Evolutionary conservation across 768 basidiomycete species (phyloP).

Genomic region (Mycena filopes): DNA sequence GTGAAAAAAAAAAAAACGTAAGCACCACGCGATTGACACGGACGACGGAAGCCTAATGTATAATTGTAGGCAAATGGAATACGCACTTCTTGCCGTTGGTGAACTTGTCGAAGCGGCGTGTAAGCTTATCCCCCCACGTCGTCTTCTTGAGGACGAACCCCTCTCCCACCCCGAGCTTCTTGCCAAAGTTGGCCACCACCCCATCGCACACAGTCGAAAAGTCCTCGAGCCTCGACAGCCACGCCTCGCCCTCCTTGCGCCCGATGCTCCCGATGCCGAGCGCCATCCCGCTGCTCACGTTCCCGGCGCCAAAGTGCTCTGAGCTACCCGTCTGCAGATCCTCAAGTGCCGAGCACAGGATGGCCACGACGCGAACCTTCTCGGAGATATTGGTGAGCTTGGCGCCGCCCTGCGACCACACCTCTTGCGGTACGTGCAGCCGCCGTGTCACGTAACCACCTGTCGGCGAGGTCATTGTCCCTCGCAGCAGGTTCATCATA

Average conservation of each 20-base stretch:
- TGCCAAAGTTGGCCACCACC: slow-evolving; percentile 83
- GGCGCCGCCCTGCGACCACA: slow-evolving; percentile 92
- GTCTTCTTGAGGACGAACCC: slow-evolving; percentile 87
- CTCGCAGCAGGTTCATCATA: slow-evolving; percentile 84
- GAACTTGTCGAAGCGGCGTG: slow-evolving; percentile 82
- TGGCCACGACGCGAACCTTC: slow-evolving; percentile 87
- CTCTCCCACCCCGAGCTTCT: slow-evolving; percentile 90
- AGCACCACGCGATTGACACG: slow-evolving; percentile 19
- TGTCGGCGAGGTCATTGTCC: slow-evolving; percentile 80
- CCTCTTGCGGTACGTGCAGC: slow-evolving; percentile 87
- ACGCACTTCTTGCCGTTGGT: slow-evolving; percentile 91
- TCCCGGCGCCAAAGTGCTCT: slow-evolving; percentile 82
- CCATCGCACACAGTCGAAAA: slow-evolving; percentile 83
- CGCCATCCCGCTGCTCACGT: slow-evolving; percentile 77
- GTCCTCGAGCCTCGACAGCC: slow-evolving; percentile 83
- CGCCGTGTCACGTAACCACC: slow-evolving; percentile 92
- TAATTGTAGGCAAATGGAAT: slow-evolving; percentile 1
- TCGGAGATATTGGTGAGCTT: slow-evolving; percentile 85
- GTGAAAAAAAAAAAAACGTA: slow-evolving; percentile 34
- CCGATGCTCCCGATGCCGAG: slow-evolving; percentile 82
- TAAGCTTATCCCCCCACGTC: slow-evolving; percentile 80
- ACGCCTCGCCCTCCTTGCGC: slow-evolving; percentile 80
- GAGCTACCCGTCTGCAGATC: slow-evolving; percentile 78
- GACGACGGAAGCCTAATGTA: slow-evolving; percentile 16
- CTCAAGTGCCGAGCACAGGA: slow-evolving; percentile 81